Evolutionary conservation across 139 green algal species (phyloP), one percentile per base, ranked within the genome.

Genomic region (Coelastrella sp.): DNA sequence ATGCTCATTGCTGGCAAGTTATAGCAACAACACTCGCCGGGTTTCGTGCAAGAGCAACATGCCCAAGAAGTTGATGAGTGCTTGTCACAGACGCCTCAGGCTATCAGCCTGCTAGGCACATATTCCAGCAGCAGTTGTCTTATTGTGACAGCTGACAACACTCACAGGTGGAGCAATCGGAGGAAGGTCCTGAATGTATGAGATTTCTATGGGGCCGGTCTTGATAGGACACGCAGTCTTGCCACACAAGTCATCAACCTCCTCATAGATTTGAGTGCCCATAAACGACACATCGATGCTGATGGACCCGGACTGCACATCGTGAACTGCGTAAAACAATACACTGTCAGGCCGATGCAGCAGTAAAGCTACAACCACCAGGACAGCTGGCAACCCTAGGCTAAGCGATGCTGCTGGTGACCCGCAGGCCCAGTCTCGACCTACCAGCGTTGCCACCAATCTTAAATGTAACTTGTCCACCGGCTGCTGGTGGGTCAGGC

Each of bases 101-200:
- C 32, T 47, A 71, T 10, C 10, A 13, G 11, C 61, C 61, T 71
- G 8, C 10, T 71, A 71, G 61, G 61, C 61, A 10, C 8, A 71
- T 19, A 71, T 19, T 19, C 8, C 8, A 71, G 61, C 10, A 10
- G 61, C 11, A 71, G 61, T 10, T 19, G 61, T 19, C 11, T 10
- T 19, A 13, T 71, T 71, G 61, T 71, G 17, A 76, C n/a, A 76
- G 68, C 68, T 32, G 68, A 47, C 32, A 47, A 47, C 32, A 47
- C 83, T 80, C 47, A 94, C 93, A 64, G 93, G 93, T 0, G 93
- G 93, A 10, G 93, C 93, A 60, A 95, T 95, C 7, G 93, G 93
- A 5, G 93, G 93, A 58, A 95, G 90, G 13, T 82, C 78, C 77
- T 95, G 89, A 11, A 92, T 89, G 3, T 94, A 80, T 0, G 79